Evolutionary conservation across 2,329 filamentous ascomycete genomes (phyloP), one percentile per base, ranked within the genome.

Genomic region (Plectosphaerella sp.): DNA sequence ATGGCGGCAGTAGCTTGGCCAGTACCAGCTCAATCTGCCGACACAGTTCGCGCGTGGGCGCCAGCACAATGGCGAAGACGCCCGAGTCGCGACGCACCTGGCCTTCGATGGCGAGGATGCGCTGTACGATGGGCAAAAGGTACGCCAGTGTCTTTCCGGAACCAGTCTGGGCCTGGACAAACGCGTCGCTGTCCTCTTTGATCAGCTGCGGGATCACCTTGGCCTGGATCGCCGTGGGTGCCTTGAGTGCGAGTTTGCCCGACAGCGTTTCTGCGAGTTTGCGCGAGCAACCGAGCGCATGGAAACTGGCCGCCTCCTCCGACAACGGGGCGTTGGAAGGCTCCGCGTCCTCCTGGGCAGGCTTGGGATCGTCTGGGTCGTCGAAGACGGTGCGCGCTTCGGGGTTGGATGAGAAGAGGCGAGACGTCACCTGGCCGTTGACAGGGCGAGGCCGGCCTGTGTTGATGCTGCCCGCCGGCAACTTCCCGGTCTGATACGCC

Each of bases 71-170:
- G 25, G 92, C 94, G 66, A 97, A 97, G 12, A 97, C 73, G 1
- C 94, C 94, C 11, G 91, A 95, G 61, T 93, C 86, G 58, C 94
- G 80, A 62, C 91, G 86, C 45, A 97, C 82, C 58, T 74, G 64
- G 67, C 81, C 59, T 77, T 89, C 86, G 28, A 97, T 78, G 14
- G 85, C 80, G 69, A 96, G 83, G 18, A 99, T 87, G 22, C 91
- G 82, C 66, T 99, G 90, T 20, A 99, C 85, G 46, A 99, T 88
- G 2, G 94, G 94, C 7, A 99, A 74, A 5, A 99, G 78, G 67
- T 99, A 99, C n/a, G 94, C 90, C 54, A 99, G 73, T 0, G 94
- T 99, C 73, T 99, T 99, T 72, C 94, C 94, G 0, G 94, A 99
- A 60, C 94, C 94, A 0, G 94, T 99, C 72, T 99, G 88, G 3